Conservation (phyloP, 768 basidiomycete genomes). For the Lactarius tabidus region DNA sequence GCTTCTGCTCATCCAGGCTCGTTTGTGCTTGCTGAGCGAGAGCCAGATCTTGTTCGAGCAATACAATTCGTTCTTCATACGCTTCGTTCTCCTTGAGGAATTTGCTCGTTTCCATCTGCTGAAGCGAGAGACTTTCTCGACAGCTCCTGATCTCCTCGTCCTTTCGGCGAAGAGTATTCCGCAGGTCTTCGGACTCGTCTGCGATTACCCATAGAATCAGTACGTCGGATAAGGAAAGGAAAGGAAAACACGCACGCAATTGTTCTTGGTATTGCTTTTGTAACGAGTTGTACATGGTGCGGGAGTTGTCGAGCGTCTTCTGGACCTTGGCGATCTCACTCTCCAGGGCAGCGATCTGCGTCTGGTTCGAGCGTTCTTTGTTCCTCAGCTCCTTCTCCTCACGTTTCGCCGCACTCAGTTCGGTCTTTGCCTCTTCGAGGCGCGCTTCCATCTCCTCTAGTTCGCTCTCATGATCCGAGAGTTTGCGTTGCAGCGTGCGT, state of each 20-base stretch:
- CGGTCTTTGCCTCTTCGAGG: slow-evolving; percentile 73
- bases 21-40: slow-evolving; percentile 67
- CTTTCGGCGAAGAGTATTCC: slow-evolving; percentile 66
- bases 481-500: slow-evolving; percentile 56
- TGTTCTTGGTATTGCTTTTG: slow-evolving; percentile 91
- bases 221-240: not conserved
- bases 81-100: slow-evolving; percentile 62
- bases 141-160: slow-evolving; percentile 68
- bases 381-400: slow-evolving; percentile 90
- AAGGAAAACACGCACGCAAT: slow-evolving; percentile 53
- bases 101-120: slow-evolving; percentile 64
- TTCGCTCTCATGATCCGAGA: slow-evolving; percentile 77
- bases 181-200: slow-evolving; percentile 78
- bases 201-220: slow-evolving; percentile 1
- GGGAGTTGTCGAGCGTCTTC: slow-evolving; percentile 68
- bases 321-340: slow-evolving; percentile 74
- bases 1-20: slow-evolving; percentile 87
- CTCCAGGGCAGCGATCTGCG: slow-evolving; percentile 68
- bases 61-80: slow-evolving; percentile 65
- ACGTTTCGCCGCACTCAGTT: slow-evolving; percentile 74
- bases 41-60: slow-evolving; percentile 68
- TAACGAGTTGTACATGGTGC: slow-evolving; percentile 66
- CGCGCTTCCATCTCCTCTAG: slow-evolving; percentile 73
- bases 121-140: slow-evolving; percentile 55
- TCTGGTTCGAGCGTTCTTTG: slow-evolving; percentile 73